These are phyloP conservation scores for Cladophialophora exuberans DNA, from an alignment of 2,329 filamentous ascomycete species.

Conservation along the genomic window DNA sequence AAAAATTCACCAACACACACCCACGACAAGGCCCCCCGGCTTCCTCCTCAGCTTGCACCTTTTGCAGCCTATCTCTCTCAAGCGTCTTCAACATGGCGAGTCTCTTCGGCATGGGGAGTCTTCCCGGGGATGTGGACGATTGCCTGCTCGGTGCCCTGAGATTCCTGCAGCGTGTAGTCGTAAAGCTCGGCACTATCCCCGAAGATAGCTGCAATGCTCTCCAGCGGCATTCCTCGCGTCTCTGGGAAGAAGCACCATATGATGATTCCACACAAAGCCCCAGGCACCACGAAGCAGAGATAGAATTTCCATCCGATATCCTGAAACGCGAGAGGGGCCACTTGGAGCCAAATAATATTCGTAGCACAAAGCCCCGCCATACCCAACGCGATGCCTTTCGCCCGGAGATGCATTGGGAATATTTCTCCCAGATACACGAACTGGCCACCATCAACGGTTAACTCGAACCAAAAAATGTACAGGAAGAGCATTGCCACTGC, in stretches of 20 bases:
- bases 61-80: too few species aligned
- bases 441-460: constrained; percentile 13
- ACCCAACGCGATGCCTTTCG: constrained; percentile 13
- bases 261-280: neutral
- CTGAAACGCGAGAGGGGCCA: constrained; percentile 36
- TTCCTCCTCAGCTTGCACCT: too few species aligned
- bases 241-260: constrained; percentile 32
- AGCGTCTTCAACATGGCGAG: neutral
- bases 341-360: constrained; percentile 36
- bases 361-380: constrained; percentile 2
- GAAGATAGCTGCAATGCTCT: constrained; percentile 37
- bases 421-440: constrained; percentile 23
- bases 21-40: too few species aligned
- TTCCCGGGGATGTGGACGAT: neutral
- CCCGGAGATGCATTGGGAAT: constrained; percentile 18
- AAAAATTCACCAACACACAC: too few species aligned
- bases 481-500: constrained; percentile 64
- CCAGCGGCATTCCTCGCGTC: constrained; percentile 37
- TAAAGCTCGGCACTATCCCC: constrained; percentile 13
- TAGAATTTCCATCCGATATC: constrained; percentile 40
- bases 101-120: neutral
- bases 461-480: constrained; percentile 5
- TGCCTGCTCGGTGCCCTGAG: neutral
- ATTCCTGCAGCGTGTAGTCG: neutral
- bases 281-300: constrained; percentile 30